phyloP scores from a whole-genome alignment of 2,329 filamentous ascomycete species.

The Aspergillus sp. region DNA sequence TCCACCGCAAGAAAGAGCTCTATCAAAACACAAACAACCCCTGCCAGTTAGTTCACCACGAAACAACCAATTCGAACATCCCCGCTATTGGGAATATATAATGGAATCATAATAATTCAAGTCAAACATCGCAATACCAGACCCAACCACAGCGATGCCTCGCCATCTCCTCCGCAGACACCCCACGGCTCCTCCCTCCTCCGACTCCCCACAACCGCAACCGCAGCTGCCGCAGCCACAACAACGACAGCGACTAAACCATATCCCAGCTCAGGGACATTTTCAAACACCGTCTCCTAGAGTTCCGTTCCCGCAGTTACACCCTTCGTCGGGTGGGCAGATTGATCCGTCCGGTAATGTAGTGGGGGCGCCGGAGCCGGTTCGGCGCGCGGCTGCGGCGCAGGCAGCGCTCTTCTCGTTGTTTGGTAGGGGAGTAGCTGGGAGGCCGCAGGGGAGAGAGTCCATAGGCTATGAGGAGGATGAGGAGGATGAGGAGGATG shows the following conservation, averaged over 20 bases:
- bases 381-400: constrained; percentile 19
- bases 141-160: constrained; percentile 18
- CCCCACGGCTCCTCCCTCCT: constrained; percentile 10
- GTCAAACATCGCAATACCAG: not conserved
- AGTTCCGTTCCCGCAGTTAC: constrained; percentile 28
- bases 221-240: constrained; percentile 4
- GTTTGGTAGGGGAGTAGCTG: constrained; percentile 15
- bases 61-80: not conserved
- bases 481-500: constrained; percentile 15
- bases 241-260: constrained; percentile 11
- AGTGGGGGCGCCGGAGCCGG: not conserved
- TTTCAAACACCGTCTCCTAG: constrained; percentile 35
- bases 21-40: not conserved
- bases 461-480: constrained; percentile 13
- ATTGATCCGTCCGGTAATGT: constrained; percentile 14
- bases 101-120: not conserved
- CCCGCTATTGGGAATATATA: not conserved
- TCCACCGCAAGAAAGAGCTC: constrained; percentile 6
- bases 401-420: constrained; percentile 25
- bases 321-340: constrained; percentile 28
- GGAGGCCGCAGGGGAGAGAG: constrained; percentile 4
- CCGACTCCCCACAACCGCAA: constrained; percentile 15
- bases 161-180: constrained; percentile 21
- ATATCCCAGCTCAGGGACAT: constrained; percentile 19
- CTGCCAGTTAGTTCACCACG: not conserved